Evolutionary conservation across 441 rosid species (phyloP).

Genomic region (Populus hybrid): DNA sequence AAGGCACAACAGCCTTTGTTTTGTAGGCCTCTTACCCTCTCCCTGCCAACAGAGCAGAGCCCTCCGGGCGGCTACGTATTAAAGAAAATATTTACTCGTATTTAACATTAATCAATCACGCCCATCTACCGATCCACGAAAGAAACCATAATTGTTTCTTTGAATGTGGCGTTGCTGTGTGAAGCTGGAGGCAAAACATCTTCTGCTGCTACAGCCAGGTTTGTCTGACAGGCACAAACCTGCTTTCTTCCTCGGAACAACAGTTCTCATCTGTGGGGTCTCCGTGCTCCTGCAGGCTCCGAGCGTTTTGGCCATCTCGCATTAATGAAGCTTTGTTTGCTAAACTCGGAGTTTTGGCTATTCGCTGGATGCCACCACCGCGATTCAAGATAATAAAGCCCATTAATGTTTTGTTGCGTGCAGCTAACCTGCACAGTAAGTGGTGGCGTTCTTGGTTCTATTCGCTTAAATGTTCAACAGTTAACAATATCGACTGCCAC

Average conservation of each 20-base stretch:
- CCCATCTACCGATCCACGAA: slow-evolving; percentile 1
- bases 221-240: background rate
- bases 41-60: background rate
- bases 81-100: slow-evolving; percentile 9
- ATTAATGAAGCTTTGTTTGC: background rate
- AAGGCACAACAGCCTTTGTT: slow-evolving; percentile 9
- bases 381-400: background rate
- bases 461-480: background rate
- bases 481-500: background rate
- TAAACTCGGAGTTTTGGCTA: background rate
- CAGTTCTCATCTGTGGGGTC: background rate
- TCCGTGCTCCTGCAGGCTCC: background rate
- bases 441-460: background rate
- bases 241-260: background rate
- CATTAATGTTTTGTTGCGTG: background rate
- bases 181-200: background rate
- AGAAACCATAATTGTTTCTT: background rate
- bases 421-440: background rate
- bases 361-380: background rate
- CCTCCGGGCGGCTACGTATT: slow-evolving; percentile 11
- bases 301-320: background rate
- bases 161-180: background rate
- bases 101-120: slow-evolving; percentile 2
- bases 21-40: background rate
- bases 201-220: background rate